These are phyloP conservation scores for Taiwanofungus camphoratus DNA, from an alignment of 1,284 basidiomycete species.

Conservation along the genomic window DNA sequence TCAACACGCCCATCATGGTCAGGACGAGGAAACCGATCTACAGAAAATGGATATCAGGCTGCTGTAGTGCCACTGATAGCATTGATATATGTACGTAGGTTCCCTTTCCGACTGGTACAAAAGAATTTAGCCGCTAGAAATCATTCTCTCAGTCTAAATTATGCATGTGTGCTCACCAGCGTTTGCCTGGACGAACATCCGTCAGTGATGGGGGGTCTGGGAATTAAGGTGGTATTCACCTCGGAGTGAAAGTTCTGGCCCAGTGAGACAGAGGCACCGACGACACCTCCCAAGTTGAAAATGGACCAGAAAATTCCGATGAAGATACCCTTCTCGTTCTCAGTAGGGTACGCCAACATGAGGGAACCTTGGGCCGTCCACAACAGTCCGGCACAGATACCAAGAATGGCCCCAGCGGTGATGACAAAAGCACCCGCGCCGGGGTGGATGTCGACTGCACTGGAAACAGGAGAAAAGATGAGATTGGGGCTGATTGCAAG, in stretches of 20 bases:
- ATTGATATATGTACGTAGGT: slow-evolving; percentile 47
- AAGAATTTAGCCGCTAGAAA: background rate
- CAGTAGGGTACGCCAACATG: slow-evolving; percentile 81
- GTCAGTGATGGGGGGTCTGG: background rate
- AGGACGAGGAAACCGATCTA: slow-evolving; percentile 73
- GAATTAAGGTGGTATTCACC: slow-evolving; percentile 20
- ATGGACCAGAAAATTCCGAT: slow-evolving; percentile 73
- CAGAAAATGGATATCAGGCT: background rate
- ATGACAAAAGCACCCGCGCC: slow-evolving; percentile 62
- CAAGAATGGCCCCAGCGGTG: slow-evolving; percentile 74
- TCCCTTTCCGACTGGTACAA: slow-evolving; percentile 44
- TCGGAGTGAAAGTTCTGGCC: slow-evolving; percentile 42
- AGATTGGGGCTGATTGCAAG: slow-evolving; percentile 3
- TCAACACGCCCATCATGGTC: slow-evolving; percentile 55
- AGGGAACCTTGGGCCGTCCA: slow-evolving; percentile 84
- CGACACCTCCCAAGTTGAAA: slow-evolving; percentile 62
- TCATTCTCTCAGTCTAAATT: background rate
- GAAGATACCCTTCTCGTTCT: slow-evolving; percentile 70
- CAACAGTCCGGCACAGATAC: slow-evolving; percentile 78
- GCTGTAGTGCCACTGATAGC: background rate
- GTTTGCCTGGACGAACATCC: slow-evolving; percentile 20
- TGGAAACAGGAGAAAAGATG: slow-evolving; percentile 26
- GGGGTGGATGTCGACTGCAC: slow-evolving; percentile 63
- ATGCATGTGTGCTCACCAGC: slow-evolving; percentile 29
- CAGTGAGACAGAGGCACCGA: slow-evolving; percentile 56